A percentile compares a stretch with the other conserved stretches of the same genome.
These are phyloP conservation scores for Ceratocystis cubensis DNA, from an alignment of 2,329 filamentous ascomycete species.

Conservation along the genomic window DNA sequence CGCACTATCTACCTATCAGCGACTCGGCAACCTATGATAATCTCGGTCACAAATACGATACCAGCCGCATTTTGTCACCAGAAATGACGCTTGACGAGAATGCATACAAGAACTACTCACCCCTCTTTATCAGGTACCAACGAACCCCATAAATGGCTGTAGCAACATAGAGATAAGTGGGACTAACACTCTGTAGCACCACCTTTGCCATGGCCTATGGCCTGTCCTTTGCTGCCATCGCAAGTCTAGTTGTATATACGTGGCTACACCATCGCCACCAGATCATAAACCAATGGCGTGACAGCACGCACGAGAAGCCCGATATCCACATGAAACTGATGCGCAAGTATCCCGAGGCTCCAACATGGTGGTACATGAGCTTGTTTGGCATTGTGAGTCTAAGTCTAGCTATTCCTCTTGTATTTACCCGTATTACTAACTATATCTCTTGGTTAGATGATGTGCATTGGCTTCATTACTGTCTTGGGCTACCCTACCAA, in stretches of 20 bases:
- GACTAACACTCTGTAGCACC: constrained; percentile 36
- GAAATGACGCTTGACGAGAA: constrained; percentile 50
- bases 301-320: constrained; percentile 46
- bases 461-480: constrained; percentile 41
- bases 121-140: constrained; percentile 46
- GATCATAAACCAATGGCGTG: constrained; percentile 50
- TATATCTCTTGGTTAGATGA: constrained; percentile 32
- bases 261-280: constrained; percentile 53
- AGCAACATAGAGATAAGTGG: not conserved
- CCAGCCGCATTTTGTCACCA: constrained; percentile 47
- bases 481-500: constrained; percentile 53
- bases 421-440: constrained; percentile 18
- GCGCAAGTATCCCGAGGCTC: constrained; percentile 49
- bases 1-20: constrained; percentile 53
- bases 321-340: constrained; percentile 54
- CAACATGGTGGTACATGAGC: constrained; percentile 50
- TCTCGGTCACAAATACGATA: constrained; percentile 51
- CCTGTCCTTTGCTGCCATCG: constrained; percentile 58
- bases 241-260: constrained; percentile 56
- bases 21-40: constrained; percentile 62
- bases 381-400: constrained; percentile 42
- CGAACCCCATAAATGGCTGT: not conserved
- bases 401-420: not conserved
- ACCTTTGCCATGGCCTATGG: constrained; percentile 60
- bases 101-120: constrained; percentile 55